Percentiles rank a stretch among this genome's conserved stretches.
Conservation (phyloP, 2,329 filamentous ascomycete genomes). For the Madurella mycetomatis region DNA sequence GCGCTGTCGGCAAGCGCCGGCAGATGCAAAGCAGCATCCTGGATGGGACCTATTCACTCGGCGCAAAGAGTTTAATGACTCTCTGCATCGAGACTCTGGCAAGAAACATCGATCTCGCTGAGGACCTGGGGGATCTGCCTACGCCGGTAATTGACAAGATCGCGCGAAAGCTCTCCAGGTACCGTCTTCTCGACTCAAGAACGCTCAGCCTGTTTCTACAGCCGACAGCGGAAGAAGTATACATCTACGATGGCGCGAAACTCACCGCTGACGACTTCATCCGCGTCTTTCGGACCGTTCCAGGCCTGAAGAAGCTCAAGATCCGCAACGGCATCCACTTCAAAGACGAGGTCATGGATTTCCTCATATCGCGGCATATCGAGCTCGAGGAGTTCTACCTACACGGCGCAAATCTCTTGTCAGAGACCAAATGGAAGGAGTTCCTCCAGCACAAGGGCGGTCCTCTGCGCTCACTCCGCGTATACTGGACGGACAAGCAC, state of each 20-base stretch:
- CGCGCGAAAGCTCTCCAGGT: slow-evolving; percentile 56
- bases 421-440: slow-evolving; percentile 68
- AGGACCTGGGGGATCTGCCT: slow-evolving; percentile 58
- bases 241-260: slow-evolving; percentile 57
- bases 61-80: slow-evolving; percentile 64
- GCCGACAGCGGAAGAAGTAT: slow-evolving; percentile 46
- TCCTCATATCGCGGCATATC: slow-evolving; percentile 68
- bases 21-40: slow-evolving; percentile 79
- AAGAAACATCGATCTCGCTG: slow-evolving; percentile 58
- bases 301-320: slow-evolving; percentile 65
- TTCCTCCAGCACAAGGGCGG: slow-evolving; percentile 63
- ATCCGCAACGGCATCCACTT: slow-evolving; percentile 85
- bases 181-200: slow-evolving; percentile 49
- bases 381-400: slow-evolving; percentile 70
- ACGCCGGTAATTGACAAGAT: slow-evolving; percentile 54
- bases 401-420: slow-evolving; percentile 78
- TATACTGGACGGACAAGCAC: slow-evolving; percentile 80
- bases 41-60: slow-evolving; percentile 64
- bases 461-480: slow-evolving; percentile 62
- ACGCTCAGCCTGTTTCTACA: slow-evolving; percentile 56
- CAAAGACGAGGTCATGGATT: slow-evolving; percentile 79
- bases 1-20: slow-evolving; percentile 58
- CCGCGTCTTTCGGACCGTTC: slow-evolving; percentile 72
- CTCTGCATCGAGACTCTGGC: slow-evolving; percentile 60
- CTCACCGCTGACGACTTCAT: slow-evolving; percentile 73